Conservation (phyloP, 345 rosid genomes). For the Stellera chamaejasme region DNA sequence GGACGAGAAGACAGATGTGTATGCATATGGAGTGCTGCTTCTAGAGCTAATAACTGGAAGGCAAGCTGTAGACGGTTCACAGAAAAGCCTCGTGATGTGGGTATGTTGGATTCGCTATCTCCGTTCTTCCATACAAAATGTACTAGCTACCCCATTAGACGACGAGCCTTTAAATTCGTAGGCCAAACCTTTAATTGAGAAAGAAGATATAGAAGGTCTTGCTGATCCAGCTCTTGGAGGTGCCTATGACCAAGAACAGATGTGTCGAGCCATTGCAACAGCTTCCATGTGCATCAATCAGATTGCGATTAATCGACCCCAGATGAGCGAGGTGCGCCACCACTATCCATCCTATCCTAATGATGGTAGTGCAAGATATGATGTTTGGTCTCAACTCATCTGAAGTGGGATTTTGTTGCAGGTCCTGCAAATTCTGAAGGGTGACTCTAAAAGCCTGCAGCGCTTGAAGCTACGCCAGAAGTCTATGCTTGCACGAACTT, state of each 20-base stretch:
- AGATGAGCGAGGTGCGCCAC: slow-evolving; percentile 55
- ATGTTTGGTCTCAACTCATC: neutral
- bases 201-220: slow-evolving; percentile 34
- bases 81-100: slow-evolving; percentile 88
- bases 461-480: slow-evolving; percentile 22
- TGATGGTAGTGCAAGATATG: neutral
- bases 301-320: slow-evolving; percentile 47
- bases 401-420: slow-evolving; percentile 10
- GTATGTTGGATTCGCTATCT: slow-evolving; percentile 30
- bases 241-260: slow-evolving; percentile 35
- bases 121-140: neutral
- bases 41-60: slow-evolving; percentile 80
- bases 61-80: slow-evolving; percentile 74
- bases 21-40: slow-evolving; percentile 78
- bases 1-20: slow-evolving; percentile 90
- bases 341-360: too few species aligned
- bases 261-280: slow-evolving; percentile 31
- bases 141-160: neutral
- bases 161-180: slow-evolving; percentile 8
- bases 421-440: slow-evolving; percentile 50
- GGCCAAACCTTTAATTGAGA: slow-evolving; percentile 61
- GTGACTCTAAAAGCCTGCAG: slow-evolving; percentile 32
- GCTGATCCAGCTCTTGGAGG: slow-evolving; percentile 52
- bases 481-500: slow-evolving; percentile 41
- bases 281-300: slow-evolving; percentile 56